These are phyloP conservation scores for Coniophora puteana DNA, from an alignment of 1,284 basidiomycete species.

Conservation along the genomic window DNA sequence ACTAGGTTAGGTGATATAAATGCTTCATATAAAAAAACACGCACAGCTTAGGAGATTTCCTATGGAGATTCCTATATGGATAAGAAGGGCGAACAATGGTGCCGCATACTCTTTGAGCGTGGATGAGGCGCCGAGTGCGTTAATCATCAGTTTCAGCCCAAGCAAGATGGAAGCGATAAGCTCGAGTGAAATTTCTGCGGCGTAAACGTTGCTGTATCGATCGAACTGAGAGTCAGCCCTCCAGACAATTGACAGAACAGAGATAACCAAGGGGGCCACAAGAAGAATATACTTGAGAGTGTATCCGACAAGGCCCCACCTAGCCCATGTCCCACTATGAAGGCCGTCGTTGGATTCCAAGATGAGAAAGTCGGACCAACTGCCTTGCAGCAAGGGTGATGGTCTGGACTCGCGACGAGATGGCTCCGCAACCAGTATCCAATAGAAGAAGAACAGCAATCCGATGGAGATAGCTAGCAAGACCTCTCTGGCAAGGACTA, in stretches of 20 bases:
- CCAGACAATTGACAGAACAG: constrained; percentile 63
- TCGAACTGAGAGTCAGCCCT: constrained; percentile 42
- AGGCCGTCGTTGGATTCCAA: constrained; percentile 16
- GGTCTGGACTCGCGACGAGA: constrained; percentile 40
- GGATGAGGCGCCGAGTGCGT: constrained; percentile 43
- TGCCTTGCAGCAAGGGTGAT: constrained; percentile 10
- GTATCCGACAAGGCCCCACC: constrained; percentile 55
- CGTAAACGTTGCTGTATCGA: constrained; percentile 49
- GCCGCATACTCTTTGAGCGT: constrained; percentile 44
- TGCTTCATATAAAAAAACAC: constrained; percentile 25
- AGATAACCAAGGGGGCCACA: constrained; percentile 38
- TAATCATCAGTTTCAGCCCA: constrained; percentile 59
- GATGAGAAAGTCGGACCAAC: constrained; percentile 16
- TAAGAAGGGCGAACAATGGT: constrained; percentile 46
- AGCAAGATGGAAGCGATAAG: constrained; percentile 55
- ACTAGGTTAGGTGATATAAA: constrained; percentile 12
- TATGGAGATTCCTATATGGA: constrained; percentile 51
- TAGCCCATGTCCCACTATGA: constrained; percentile 61
- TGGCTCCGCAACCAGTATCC: constrained; percentile 57
- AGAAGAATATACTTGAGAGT: constrained; percentile 51
- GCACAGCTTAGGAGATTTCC: constrained; percentile 58
- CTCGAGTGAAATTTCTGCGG: constrained; percentile 53
- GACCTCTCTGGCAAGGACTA: constrained; percentile 56
- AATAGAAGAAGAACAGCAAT: constrained; percentile 62
- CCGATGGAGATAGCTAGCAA: constrained; percentile 54